phyloP scores from a whole-genome alignment of 257 asterid species.

The Phtheirospermum japonicum region DNA sequence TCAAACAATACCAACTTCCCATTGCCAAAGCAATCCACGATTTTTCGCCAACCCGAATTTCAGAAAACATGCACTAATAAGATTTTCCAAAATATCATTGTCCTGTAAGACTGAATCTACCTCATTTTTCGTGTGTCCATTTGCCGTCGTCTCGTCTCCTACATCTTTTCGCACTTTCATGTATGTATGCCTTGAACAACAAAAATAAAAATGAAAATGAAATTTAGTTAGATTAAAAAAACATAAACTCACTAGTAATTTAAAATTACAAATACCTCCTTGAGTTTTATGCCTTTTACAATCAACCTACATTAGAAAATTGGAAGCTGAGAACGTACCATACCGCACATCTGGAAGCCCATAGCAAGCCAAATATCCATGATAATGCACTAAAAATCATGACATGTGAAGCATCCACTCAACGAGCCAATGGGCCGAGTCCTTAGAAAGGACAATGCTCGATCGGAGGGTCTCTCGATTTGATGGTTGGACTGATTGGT shows the following conservation, averaged over 20 bases:
- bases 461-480: conserved; percentile 41
- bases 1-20: conserved; percentile 28
- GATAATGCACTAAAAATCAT: conserved; percentile 55
- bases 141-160: background rate
- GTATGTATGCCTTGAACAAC: background rate
- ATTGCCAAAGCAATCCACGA: conserved; percentile 9
- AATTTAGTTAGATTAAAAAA: too few species aligned
- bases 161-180: too few species aligned
- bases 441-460: conserved; percentile 57
- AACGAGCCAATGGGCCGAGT: conserved; percentile 64
- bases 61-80: conserved; percentile 5
- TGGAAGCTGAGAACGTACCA: background rate
- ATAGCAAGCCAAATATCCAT: background rate
- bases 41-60: conserved; percentile 6
- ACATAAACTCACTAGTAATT: too few species aligned
- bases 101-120: conserved; percentile 15
- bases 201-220: too few species aligned
- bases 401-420: conserved; percentile 94
- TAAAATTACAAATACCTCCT: too few species aligned
- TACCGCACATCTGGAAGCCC: conserved; percentile 38
- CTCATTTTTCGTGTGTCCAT: background rate
- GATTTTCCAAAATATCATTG: background rate
- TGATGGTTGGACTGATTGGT: conserved; percentile 45
- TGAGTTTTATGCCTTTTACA: too few species aligned
- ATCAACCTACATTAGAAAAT: too few species aligned